Evolutionary conservation across 441 rosid genomes (phyloP).

Genomic region (Gossypium trilobum): DNA sequence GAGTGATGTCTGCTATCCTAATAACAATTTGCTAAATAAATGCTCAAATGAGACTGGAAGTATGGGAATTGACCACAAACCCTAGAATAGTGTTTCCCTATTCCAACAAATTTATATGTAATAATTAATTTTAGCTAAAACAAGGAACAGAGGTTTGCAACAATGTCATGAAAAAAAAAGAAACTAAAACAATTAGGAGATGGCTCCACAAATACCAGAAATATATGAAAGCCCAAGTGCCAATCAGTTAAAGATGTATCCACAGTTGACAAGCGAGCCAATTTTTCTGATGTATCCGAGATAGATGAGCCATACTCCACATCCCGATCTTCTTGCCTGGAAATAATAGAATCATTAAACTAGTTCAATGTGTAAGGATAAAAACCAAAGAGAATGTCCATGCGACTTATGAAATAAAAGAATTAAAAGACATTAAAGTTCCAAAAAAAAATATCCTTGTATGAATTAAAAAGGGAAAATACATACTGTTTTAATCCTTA

Average conservation of each 20-base stretch:
- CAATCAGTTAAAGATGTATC: slow-evolving; percentile 81
- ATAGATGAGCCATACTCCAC: slow-evolving; percentile 48
- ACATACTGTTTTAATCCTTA: slow-evolving; percentile 15
- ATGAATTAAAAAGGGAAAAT: neutral
- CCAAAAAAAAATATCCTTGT: neutral
- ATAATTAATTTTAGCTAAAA: neutral
- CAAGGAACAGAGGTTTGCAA: neutral
- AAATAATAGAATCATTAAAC: slow-evolving; percentile 5
- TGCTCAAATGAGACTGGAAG: neutral
- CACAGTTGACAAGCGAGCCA: slow-evolving; percentile 56
- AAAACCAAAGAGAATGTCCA: neutral
- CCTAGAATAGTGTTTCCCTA: neutral
- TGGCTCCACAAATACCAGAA: slow-evolving; percentile 45
- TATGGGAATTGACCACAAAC: neutral
- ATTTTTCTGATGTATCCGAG: slow-evolving; percentile 52
- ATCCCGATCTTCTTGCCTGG: slow-evolving; percentile 78
- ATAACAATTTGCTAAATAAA: neutral
- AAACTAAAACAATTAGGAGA: slow-evolving; percentile 2
- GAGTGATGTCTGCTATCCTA: neutral
- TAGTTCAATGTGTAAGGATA: neutral
- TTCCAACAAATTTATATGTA: slow-evolving; percentile 6
- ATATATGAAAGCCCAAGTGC: slow-evolving; percentile 88
- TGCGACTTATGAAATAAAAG: neutral
- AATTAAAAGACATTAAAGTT: neutral
- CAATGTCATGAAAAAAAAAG: neutral